Base-by-base conservation (phyloP, 2,329 filamentous ascomycete species). In the Sclerotinia minor region DNA sequence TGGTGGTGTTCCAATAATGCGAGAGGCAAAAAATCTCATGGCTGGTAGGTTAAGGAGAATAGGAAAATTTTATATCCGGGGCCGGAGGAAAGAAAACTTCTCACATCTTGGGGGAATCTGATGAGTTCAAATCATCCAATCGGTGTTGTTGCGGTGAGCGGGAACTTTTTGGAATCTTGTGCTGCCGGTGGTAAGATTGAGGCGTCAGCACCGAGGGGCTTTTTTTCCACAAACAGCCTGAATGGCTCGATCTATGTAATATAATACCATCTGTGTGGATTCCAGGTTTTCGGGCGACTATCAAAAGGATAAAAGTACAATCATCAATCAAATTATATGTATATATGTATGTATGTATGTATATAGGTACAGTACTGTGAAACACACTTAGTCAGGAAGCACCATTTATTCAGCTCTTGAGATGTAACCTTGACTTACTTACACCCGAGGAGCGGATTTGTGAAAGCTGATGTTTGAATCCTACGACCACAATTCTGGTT, bases 161-260 rank as follows among this genome's bases (percentile, higher is more conserved):
- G 59, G 59, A 50, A 38, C 45, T 17, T 35, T 35, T 38, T n/a
- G n/a, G 35, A 44, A 58, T 38, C 41, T 58, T 58, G 38, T 59
- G 38, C 24, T 41, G 24, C 38, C 41, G 54, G 58, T 44, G 58
- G 58, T 61, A 49, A 49, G 44, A 29, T 61, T 49, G 29, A 61
- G 47, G 29, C 59, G 54, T 41, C 54, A 61, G 59, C 59, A 50
- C 59, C 38, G 59, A 45, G 47, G 13, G 44, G 44, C 11, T 19
- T 19, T 49, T 49, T 49, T 49, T n/a, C n/a, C 35, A 17, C 29
- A 35, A 35, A 35, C 44, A 17, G 58, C 26, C 44, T 17, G 58
- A 35, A 35, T 7, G 4, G 9, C 11, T 45, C 55, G 38, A 19
- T 35, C 45, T n/a, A 11, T 11, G 15, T 38, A n/a, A 50, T 11